Percentiles rank a stretch among this genome's conserved stretches.
Conservation (phyloP, 371 early-diverging fungal genomes). For the Batkoa obscura region DNA sequence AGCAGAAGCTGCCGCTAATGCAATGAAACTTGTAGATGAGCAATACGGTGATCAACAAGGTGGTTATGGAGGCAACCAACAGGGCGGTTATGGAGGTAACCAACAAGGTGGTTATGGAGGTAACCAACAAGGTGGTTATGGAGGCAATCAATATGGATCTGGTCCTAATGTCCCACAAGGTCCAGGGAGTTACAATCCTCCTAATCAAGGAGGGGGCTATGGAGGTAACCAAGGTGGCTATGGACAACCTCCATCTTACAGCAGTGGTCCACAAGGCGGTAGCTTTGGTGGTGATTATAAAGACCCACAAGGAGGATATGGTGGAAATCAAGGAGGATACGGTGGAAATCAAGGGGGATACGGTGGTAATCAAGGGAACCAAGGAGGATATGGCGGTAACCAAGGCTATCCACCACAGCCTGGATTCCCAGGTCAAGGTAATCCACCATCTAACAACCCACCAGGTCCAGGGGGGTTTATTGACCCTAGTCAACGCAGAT, state of each 20-base stretch:
- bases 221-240: neutral
- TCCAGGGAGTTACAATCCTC: neutral
- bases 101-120: neutral
- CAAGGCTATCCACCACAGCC: neutral
- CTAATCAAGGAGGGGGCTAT: neutral
- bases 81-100: neutral
- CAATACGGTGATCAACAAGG: conserved; percentile 1
- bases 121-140: neutral
- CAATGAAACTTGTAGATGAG: conserved; percentile 11
- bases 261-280: too few relatives aligned
- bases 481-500: neutral
- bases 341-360: neutral
- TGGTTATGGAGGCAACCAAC: neutral
- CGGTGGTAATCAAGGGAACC: too few relatives aligned
- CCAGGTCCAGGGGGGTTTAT: conserved; percentile 5
- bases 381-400: neutral
- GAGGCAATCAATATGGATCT: neutral
- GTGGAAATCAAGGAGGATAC: neutral
- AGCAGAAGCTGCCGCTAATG: conserved; percentile 13
- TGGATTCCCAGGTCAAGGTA: neutral
- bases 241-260: neutral
- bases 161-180: too few relatives aligned
- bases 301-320: neutral
- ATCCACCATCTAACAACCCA: neutral
- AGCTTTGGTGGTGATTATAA: neutral